Base-by-base conservation (phyloP, 2,329 filamentous ascomycete genomes). In the Fusarium pininemorale region DNA sequence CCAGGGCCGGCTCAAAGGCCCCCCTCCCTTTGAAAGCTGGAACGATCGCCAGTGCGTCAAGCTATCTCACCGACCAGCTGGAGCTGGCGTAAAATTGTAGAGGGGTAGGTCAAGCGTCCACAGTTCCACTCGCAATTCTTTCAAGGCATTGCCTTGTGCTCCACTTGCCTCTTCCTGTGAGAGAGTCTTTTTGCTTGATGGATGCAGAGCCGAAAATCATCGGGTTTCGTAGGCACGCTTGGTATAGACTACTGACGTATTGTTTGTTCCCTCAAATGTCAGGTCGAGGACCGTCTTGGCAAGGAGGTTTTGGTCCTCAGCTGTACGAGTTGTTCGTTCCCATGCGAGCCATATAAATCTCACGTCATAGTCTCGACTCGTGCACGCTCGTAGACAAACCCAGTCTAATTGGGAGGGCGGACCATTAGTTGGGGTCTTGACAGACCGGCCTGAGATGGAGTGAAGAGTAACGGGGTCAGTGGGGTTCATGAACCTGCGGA, bases 11-110 rank as follows among this genome's bases (percentile, higher is more conserved):
- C 66, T 64, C 56, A 30, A 65, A 63, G 41, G 66, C 64, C 57
- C 57, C 59, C 73, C 69, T 72, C 72, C 69, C 72, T 74, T 69
- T 41, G 59, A 66, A 51, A 53, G 69, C 64, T 65, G 58, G 50
- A 73, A 39, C 61, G 76, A 78, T 78, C 69, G 73, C 65, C 67
- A 66, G 57, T 66, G 63, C 75, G 66, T 73, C 74, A 51, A 59
- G 70, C 66, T 75, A 78, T 78, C 76, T 75, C 76, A 78, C 72
- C 75, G 62, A 74, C 63, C 50, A 57, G 63, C 65, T 77, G 75
- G 69, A 75, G 67, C 54, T 57, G 69, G 62, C 44, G 66, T 55
- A 55, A 69, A 62, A 44, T 35, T 51, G 48, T 24, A 51, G 47
- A 54, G 44, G 59, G 65, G 39, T 35, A 35, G 45, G 42, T n/a